Evolutionary conservation across 352 stramenopile species (phyloP).

Genomic region (Phytophthora lateralis): DNA sequence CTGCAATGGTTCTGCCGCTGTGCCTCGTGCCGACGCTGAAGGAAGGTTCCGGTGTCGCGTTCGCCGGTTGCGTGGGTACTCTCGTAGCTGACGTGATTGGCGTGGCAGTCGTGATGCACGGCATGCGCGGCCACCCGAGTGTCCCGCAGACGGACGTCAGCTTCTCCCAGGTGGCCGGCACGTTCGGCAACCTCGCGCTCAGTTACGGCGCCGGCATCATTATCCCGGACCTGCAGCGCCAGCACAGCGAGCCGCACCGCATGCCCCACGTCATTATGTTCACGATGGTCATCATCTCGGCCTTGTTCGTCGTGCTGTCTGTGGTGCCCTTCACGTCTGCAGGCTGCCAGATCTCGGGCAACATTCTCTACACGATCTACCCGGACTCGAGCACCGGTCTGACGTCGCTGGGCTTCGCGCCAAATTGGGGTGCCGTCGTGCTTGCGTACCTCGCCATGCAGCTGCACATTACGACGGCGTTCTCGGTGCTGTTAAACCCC

Average conservation of each 20-base stretch:
- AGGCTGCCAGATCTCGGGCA: slow-evolving; percentile 62
- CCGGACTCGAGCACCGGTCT: slow-evolving; percentile 40
- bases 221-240: slow-evolving; percentile 34
- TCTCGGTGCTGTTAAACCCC: slow-evolving; percentile 44
- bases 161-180: slow-evolving; percentile 40
- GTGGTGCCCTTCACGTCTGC: slow-evolving; percentile 46
- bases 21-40: slow-evolving; percentile 36
- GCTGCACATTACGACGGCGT: slow-evolving; percentile 40
- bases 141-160: slow-evolving; percentile 36
- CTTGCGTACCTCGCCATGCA: slow-evolving; percentile 36
- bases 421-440: slow-evolving; percentile 33
- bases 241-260: slow-evolving; percentile 34
- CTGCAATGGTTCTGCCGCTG: slow-evolving; percentile 41
- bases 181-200: slow-evolving; percentile 52
- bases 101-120: slow-evolving; percentile 34
- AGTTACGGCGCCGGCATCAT: slow-evolving; percentile 52
- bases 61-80: slow-evolving; percentile 42
- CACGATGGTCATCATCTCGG: slow-evolving; percentile 41
- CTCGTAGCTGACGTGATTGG: slow-evolving; percentile 50
- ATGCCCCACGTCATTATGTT: slow-evolving; percentile 38
- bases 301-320: slow-evolving; percentile 40
- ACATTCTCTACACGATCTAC: slow-evolving; percentile 60
- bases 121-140: slow-evolving; percentile 37
- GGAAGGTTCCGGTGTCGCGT: slow-evolving; percentile 38
- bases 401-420: slow-evolving; percentile 42